Conservation (phyloP, 1,284 basidiomycete species). For the Rugiboletus extremiorientalis region DNA sequence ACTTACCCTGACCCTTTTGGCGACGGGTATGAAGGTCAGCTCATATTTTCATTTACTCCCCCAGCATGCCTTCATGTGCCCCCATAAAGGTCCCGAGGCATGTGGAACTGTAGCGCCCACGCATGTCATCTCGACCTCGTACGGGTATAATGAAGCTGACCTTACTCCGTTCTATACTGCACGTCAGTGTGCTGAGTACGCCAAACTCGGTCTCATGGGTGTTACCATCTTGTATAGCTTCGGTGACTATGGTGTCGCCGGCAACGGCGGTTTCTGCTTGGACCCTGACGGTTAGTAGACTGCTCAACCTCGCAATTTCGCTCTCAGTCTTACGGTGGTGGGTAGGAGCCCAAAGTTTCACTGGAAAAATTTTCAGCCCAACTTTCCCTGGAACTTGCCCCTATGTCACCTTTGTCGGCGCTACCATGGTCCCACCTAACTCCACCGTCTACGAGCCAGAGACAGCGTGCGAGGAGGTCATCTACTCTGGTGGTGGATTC, state of each 20-base stretch:
- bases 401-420: constrained; percentile 48
- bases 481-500: constrained; percentile 50
- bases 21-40: no score
- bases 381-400: constrained; percentile 46
- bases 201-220: constrained; percentile 46
- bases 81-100: constrained; percentile 33
- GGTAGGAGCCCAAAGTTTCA: no score
- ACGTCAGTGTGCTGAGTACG: constrained; percentile 60
- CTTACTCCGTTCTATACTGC: constrained; percentile 45
- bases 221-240: constrained; percentile 50
- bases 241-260: constrained; percentile 53
- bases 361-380: constrained; percentile 47
- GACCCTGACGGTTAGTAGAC: no score
- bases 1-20: constrained; percentile 35
- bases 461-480: constrained; percentile 37
- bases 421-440: constrained; percentile 42
- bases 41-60: no score
- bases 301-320: no score
- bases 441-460: constrained; percentile 32
- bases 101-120: constrained; percentile 52
- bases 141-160: constrained; percentile 46
- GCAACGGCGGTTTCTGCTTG: constrained; percentile 39
- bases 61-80: neutral
- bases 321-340: no score
- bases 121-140: constrained; percentile 55